These are phyloP conservation scores for Gymnopilus junonius DNA, from an alignment of 768 basidiomycete genomes.

Conservation along the genomic window DNA sequence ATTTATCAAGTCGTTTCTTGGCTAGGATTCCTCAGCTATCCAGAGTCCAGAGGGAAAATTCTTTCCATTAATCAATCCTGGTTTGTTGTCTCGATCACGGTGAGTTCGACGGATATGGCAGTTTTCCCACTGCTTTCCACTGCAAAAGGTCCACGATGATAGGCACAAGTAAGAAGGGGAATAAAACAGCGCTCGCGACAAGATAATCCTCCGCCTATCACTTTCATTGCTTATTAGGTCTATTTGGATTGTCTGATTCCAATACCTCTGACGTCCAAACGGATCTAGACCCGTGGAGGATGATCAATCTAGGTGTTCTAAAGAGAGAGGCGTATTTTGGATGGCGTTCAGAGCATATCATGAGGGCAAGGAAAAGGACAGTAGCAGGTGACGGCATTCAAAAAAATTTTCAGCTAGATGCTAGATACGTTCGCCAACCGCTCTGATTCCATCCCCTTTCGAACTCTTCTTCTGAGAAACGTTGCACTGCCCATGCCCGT, in stretches of 20 bases:
- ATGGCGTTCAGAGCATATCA: background rate
- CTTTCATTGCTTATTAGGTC: background rate
- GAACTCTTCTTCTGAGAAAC: conserved; percentile 81
- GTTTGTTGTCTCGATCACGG: background rate
- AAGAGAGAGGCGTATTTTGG: background rate
- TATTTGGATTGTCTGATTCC: background rate
- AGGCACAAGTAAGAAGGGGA: background rate
- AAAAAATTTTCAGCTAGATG: background rate
- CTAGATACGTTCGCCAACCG: conserved; percentile 53
- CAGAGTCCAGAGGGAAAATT: background rate
- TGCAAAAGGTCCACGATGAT: background rate
- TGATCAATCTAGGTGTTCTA: background rate
- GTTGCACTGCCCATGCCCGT: conserved; percentile 67
- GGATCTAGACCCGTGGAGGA: background rate
- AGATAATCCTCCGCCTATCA: background rate
- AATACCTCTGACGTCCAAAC: background rate
- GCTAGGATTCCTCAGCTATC: too few relatives aligned
- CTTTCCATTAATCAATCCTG: background rate
- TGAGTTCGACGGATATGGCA: background rate
- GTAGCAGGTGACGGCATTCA: background rate
- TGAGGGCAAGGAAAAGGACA: background rate
- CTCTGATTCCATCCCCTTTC: conserved; percentile 74
- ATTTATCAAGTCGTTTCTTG: too few relatives aligned
- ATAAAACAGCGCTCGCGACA: background rate
- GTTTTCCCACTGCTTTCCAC: background rate